phyloP scores from a whole-genome alignment of 73 alveolate species.

The Blepharisma japonicum region DNA sequence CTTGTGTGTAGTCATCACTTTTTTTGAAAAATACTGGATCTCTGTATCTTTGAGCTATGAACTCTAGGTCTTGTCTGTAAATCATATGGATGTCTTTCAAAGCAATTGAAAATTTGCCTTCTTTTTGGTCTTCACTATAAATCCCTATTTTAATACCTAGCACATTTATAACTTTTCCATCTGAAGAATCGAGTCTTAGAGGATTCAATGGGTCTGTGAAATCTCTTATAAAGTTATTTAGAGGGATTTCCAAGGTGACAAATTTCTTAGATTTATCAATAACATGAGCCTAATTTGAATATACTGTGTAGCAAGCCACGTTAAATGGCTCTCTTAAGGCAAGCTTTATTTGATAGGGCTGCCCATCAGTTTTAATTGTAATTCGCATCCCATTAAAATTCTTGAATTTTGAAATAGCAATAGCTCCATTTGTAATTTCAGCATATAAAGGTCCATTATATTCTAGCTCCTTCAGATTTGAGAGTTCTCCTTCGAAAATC shows the following conservation, averaged over 20 bases:
- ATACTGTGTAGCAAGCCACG: neutral
- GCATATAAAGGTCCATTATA: neutral
- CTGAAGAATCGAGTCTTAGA: neutral
- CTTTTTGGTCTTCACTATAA: neutral
- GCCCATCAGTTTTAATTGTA: constrained; percentile 17
- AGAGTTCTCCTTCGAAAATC: neutral
- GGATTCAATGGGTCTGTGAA: neutral
- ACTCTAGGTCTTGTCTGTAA: constrained; percentile 3
- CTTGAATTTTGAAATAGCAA: neutral
- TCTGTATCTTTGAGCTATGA: too few species aligned
- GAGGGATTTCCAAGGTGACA: constrained; percentile 21
- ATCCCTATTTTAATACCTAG: neutral
- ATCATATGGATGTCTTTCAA: neutral
- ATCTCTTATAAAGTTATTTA: neutral
- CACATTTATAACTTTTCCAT: neutral
- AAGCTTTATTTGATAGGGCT: neutral
- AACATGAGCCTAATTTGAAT: neutral
- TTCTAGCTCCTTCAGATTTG: neutral
- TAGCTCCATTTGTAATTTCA: neutral
- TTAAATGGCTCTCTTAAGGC: neutral
- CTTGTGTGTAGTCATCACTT: too few species aligned
- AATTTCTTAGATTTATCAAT: neutral
- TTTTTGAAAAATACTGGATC: too few species aligned
- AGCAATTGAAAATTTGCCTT: neutral
- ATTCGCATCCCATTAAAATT: neutral